Evolutionary conservation across 192 early-diverging fungal genomes (phyloP), one percentile per base, ranked within the genome.

Genomic region (Chytriomyces sp.): DNA sequence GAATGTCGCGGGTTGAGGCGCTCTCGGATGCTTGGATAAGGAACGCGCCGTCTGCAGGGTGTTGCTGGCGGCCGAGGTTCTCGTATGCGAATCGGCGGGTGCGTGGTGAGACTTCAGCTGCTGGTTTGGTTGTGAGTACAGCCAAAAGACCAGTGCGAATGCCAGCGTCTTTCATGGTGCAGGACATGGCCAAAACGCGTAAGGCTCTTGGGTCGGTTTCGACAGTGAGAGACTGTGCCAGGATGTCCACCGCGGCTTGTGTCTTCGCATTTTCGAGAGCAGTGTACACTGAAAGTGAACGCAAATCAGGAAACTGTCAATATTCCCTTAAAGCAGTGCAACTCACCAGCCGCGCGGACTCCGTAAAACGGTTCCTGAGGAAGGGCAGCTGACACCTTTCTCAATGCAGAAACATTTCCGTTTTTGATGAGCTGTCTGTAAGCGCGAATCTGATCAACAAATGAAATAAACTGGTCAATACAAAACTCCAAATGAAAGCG

Each of bases 401-500:
- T 80, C 5, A 87, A 60, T 7, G 84, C 47, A 7, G 67, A 46
- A 11, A 80, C 68, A 23, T 65, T 73, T 4, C 83, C 87, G 45
- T 50, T 77, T 72, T 84, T 85, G 70, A 89, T 74, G 50, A 89
- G 79, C 75, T 83, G 79, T 50, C 64, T 49, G 77, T 84, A 89
- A 11, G 82, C 81, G 53, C 49, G 65, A 64, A 72, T 43, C 71
- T 72, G n/a, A 9, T 59, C n/a, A 59, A 18, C 50, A 53, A 53
- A 10, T 8, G 18, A n/a, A n/a, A n/a, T n/a, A n/a, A n/a, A n/a
- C n/a, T n/a, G n/a, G n/a, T n/a, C n/a, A n/a, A n/a, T n/a, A n/a
- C n/a, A n/a, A n/a, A n/a, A n/a, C n/a, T n/a, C n/a, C n/a, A n/a
- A n/a, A n/a, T n/a, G n/a, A n/a, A n/a, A n/a, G n/a, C n/a, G n/a